phyloP scores from a whole-genome alignment of 1,284 basidiomycete genomes.

The Mycena citricolor region DNA sequence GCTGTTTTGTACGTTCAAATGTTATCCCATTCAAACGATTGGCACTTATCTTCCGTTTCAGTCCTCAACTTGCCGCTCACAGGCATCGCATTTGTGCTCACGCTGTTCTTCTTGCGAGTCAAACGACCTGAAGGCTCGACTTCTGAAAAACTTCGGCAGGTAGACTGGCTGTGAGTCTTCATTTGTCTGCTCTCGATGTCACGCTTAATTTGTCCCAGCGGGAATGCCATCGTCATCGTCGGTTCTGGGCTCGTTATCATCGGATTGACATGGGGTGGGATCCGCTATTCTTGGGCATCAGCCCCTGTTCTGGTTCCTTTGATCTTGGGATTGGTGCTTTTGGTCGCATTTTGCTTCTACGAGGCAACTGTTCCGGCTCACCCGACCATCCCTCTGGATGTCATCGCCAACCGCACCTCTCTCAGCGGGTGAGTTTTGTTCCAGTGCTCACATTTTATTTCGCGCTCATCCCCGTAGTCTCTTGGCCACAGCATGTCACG shows the following conservation, averaged over 20 bases:
- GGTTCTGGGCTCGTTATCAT: conserved; percentile 33
- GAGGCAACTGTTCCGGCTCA: conserved; percentile 22
- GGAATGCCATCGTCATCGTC: conserved; percentile 30
- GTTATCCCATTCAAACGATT: background rate
- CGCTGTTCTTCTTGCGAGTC: conserved; percentile 28
- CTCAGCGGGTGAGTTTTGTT: conserved; percentile 15
- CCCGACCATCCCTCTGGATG: conserved; percentile 15
- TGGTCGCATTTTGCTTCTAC: conserved; percentile 34
- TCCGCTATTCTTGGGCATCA: conserved; percentile 40
- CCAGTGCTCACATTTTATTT: too few species aligned
- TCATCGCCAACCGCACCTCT: too few species aligned
- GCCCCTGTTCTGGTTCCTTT: conserved; percentile 42
- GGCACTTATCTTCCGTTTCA: conserved; percentile 10
- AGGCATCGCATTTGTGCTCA: conserved; percentile 26
- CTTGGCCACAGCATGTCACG: conserved; percentile 18
- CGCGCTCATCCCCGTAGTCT: background rate
- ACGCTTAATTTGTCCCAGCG: background rate
- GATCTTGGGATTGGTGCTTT: conserved; percentile 36
- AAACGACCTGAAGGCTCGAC: conserved; percentile 31
- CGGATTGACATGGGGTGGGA: conserved; percentile 43
- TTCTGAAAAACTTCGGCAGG: conserved; percentile 29
- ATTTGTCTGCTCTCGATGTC: background rate
- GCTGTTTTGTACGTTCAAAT: conserved; percentile 18
- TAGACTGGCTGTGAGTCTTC: conserved; percentile 39
- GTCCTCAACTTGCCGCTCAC: conserved; percentile 27